Evolutionary conservation across 164 flowering plant genomes (phyloP).

Genomic region (Berberis vulgaris): DNA sequence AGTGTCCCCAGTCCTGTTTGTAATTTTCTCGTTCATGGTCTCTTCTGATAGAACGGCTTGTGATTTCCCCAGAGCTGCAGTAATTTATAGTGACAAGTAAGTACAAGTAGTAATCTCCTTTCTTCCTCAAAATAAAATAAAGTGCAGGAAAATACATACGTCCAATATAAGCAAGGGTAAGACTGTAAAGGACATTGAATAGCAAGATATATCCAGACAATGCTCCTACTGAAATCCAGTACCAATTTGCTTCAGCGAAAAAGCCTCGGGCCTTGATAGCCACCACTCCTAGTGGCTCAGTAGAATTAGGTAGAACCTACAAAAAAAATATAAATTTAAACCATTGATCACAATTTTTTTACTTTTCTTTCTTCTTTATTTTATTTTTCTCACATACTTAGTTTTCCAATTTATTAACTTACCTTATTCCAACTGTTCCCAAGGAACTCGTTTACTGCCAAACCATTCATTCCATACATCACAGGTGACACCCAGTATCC

Average conservation of each 20-base stretch:
- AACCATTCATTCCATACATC: slow-evolving; percentile 10
- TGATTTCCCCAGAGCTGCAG: slow-evolving; percentile 38
- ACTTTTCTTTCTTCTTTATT: neutral
- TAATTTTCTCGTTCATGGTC: slow-evolving; percentile 9
- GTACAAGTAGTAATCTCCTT: neutral
- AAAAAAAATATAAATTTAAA: neutral
- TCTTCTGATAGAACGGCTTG: slow-evolving; percentile 29
- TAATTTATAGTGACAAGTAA: neutral
- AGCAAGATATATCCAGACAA: slow-evolving; percentile 22
- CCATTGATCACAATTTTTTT: neutral
- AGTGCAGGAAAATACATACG: slow-evolving; percentile 18
- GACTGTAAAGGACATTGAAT: slow-evolving; percentile 15
- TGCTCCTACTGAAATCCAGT: slow-evolving; percentile 32
- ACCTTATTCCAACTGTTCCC: slow-evolving; percentile 37
- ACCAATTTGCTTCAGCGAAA: slow-evolving; percentile 23
- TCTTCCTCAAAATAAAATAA: neutral
- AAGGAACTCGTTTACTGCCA: slow-evolving; percentile 36
- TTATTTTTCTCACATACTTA: slow-evolving; percentile 6
- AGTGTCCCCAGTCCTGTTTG: slow-evolving; percentile 11
- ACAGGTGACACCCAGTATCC: slow-evolving; percentile 54
- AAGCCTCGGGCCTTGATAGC: slow-evolving; percentile 18
- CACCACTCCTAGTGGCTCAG: slow-evolving; percentile 17
- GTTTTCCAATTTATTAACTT: no score
- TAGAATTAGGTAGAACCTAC: slow-evolving; percentile 8
- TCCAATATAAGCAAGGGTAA: slow-evolving; percentile 23